phyloP scores from a whole-genome alignment of 2,329 filamentous ascomycete species.

The Fusarium udum region DNA sequence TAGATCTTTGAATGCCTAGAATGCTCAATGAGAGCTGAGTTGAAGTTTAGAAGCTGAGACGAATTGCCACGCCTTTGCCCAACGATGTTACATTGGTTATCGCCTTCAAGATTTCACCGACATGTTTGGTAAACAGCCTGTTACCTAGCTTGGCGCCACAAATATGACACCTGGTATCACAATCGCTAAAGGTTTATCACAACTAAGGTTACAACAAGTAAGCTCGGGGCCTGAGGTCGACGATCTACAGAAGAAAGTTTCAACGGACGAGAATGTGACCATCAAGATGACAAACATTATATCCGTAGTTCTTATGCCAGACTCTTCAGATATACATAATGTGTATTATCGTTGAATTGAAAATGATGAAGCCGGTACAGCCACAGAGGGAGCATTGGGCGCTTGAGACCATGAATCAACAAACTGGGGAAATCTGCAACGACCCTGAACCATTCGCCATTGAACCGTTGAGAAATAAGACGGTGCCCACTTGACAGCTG shows the following conservation, averaged over 20 bases:
- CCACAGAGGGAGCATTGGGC: background rate
- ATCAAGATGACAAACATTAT: background rate
- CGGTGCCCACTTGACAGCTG: slow-evolving; percentile 23
- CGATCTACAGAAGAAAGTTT: background rate
- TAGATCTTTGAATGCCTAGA: background rate
- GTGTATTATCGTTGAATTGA: background rate
- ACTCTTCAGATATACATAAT: background rate
- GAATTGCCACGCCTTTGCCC: slow-evolving; percentile 10
- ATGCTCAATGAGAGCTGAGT: background rate
- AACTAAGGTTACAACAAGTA: slow-evolving; percentile 15
- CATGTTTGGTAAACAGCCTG: background rate
- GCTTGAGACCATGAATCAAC: background rate
- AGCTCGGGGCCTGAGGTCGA: slow-evolving; percentile 1
- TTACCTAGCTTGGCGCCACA: slow-evolving; percentile 14
- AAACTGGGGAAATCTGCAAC: slow-evolving; percentile 26
- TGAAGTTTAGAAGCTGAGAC: slow-evolving; percentile 16
- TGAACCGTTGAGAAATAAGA: slow-evolving; percentile 18
- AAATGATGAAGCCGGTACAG: background rate
- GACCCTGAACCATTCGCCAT: slow-evolving; percentile 20
- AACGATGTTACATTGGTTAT: slow-evolving; percentile 12
- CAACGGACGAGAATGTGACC: background rate
- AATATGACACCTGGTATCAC: slow-evolving; percentile 12
- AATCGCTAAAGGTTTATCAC: slow-evolving; percentile 12
- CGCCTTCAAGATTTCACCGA: background rate
- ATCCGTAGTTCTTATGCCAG: background rate